Base-by-base conservation (phyloP, 352 stramenopile genomes). In the Phytophthora sansomeana region DNA sequence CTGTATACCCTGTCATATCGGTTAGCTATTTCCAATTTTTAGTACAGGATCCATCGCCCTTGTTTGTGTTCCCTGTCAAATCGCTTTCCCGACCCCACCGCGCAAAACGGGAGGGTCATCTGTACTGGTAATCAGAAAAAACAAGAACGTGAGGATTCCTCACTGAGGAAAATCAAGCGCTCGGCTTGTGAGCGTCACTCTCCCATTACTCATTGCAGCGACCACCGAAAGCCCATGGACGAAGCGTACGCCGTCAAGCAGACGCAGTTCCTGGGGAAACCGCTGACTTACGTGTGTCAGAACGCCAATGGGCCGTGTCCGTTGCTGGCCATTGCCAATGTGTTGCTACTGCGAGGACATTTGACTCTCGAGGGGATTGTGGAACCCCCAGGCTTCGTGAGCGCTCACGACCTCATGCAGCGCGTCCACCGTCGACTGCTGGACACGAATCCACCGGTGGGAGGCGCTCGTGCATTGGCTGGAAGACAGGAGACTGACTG, bases 281-380 rank as follows among this genome's bases (percentile, higher is more conserved):
- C 68, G 26, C 79, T 97, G 58, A 57, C 64, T 9, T 98, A 98
- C 64, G 81, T 99, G 14, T 96, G 97, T 54, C 98, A 99, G 80
- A 99, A 99, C 78, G 83, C 97, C 72, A 99, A 99, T 80, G 98
- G 98, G 3, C 98, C 98, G 35, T 99, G 98, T 74, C 97, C 98
- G 35, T 84, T 99, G 17, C 78, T 99, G 19, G 97, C 96, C 4
- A 97, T 99, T 56, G 89, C 86, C 51, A 99, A 99, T 68, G 90
- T 97, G 38, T 77, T 99, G 21, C 70, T 99, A 26, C 86, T 99
- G 35, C 89, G 92, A 16, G 88, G 92, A 19, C 87, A 93, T 17
- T 81, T 99, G 16, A 59, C 59, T 14, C 75, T 99, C 14, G 80
- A 97, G 14, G 67, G 67, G 14, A 51, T 73, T 29, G 51, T 87